These are phyloP conservation scores for Pseudocercospora crystallina DNA, from an alignment of 2,329 filamentous ascomycete genomes.

Conservation along the genomic window DNA sequence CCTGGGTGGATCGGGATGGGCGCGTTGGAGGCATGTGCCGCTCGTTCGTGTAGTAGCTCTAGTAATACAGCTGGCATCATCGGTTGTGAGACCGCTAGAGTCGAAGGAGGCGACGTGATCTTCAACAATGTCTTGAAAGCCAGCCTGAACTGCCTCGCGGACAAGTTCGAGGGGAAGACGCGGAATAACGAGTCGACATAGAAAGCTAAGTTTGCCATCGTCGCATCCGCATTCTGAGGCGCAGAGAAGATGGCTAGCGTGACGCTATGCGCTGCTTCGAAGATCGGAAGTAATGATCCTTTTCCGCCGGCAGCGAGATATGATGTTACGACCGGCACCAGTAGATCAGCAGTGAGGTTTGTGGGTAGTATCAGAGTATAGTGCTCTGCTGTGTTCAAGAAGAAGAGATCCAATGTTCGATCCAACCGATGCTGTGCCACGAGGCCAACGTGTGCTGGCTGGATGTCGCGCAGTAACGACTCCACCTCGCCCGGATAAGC, in stretches of 20 bases:
- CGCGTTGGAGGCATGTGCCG: slow-evolving; percentile 53
- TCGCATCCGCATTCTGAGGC: slow-evolving; percentile 71
- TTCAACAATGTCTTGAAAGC: slow-evolving; percentile 84
- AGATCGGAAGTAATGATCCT: slow-evolving; percentile 65
- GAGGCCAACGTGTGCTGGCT: slow-evolving; percentile 52
- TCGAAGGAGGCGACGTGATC: slow-evolving; percentile 76
- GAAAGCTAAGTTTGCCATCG: slow-evolving; percentile 71
- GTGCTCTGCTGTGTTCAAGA: slow-evolving; percentile 83
- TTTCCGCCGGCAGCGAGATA: slow-evolving; percentile 67
- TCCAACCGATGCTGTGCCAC: slow-evolving; percentile 66
- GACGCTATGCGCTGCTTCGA: slow-evolving; percentile 83
- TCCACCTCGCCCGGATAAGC: slow-evolving; percentile 67
- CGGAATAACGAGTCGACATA: slow-evolving; percentile 80
- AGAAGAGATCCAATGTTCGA: slow-evolving; percentile 78
- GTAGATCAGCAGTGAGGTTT: slow-evolving; percentile 66
- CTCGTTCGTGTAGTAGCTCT: slow-evolving; percentile 71
- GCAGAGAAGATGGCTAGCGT: slow-evolving; percentile 77
- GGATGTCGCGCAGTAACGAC: slow-evolving; percentile 65
- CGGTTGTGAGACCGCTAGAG: slow-evolving; percentile 70
- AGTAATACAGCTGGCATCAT: slow-evolving; percentile 77
- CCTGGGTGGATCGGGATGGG: slow-evolving; percentile 44
- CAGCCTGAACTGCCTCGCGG: slow-evolving; percentile 80
- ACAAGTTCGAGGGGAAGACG: slow-evolving; percentile 75
- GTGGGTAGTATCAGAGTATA: slow-evolving; percentile 70
- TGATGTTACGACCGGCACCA: slow-evolving; percentile 70